A percentile compares a stretch with the other conserved stretches of the same genome.
phyloP scores from a whole-genome alignment of 306 rosid species.

The Cucumis sativus region DNA sequence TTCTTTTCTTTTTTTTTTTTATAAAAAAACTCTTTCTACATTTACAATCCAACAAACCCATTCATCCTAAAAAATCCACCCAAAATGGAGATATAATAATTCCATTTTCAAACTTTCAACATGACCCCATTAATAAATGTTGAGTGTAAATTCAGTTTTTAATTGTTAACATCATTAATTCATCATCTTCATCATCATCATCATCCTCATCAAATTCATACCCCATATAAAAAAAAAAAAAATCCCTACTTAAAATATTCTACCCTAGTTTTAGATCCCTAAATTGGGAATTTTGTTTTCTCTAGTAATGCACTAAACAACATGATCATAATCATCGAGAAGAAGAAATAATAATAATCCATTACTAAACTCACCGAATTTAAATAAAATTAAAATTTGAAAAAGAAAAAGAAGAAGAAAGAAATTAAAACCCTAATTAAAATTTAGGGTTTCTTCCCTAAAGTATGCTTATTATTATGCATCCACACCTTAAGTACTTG shows the following conservation, averaged over 20 bases:
- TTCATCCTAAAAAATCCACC: background rate
- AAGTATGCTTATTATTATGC: slow-evolving; percentile 86
- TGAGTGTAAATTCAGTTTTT: background rate
- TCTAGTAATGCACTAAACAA: background rate
- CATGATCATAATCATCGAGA: background rate
- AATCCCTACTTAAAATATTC: background rate
- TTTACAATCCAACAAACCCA: background rate
- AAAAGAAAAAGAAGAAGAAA: too few relatives aligned
- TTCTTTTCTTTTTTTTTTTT: background rate
- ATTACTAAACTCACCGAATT: background rate
- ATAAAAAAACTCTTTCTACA: background rate
- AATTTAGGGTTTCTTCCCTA: slow-evolving; percentile 70
- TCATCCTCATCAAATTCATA: background rate
- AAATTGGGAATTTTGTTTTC: background rate
- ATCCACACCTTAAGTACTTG: slow-evolving; percentile 85
- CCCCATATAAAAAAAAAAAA: background rate
- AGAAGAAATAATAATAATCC: background rate
- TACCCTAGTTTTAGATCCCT: background rate
- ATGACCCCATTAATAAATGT: background rate
- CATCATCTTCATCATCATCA: too few relatives aligned
- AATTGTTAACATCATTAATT: background rate
- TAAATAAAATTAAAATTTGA: background rate
- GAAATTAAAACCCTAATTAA: background rate
- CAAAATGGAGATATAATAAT: background rate
- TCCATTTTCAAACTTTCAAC: background rate